Evolutionary conservation across 2,329 filamentous ascomycete genomes (phyloP).

Genomic region (Epichloe aotearoae): DNA sequence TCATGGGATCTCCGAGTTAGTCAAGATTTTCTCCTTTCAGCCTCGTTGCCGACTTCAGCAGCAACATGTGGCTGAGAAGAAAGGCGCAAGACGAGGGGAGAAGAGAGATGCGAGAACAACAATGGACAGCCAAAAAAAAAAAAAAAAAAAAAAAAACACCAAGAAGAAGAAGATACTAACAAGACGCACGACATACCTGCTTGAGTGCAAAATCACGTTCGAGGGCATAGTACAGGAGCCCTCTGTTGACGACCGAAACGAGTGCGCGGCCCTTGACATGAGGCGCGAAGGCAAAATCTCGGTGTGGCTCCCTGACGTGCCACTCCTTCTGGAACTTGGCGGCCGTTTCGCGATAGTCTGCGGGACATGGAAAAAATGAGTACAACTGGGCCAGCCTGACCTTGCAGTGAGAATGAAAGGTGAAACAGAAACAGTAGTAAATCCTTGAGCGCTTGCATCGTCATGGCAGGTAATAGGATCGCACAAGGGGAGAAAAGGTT

Average conservation of each 20-base stretch:
- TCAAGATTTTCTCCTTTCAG: neutral
- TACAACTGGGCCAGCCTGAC: neutral
- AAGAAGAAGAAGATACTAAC: constrained; percentile 7
- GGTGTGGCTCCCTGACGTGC: constrained; percentile 49
- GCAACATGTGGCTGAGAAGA: neutral
- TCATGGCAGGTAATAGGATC: too few relatives aligned
- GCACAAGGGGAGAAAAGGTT: neutral
- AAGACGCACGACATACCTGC: constrained; percentile 26
- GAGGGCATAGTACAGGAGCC: constrained; percentile 45
- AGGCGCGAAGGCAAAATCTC: constrained; percentile 49
- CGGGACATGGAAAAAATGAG: constrained; percentile 3
- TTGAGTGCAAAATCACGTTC: constrained; percentile 40
- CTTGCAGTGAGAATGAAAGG: neutral
- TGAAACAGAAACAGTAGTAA: neutral
- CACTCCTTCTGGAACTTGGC: constrained; percentile 57
- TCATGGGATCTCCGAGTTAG: neutral
- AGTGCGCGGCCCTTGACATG: constrained; percentile 53
- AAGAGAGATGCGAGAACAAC: constrained; percentile 1
- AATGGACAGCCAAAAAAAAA: constrained; percentile 1
- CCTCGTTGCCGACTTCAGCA: neutral
- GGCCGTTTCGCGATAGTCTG: constrained; percentile 56
- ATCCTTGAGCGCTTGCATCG: neutral
- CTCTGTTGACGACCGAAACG: constrained; percentile 49
- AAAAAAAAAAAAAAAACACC: constrained; percentile 7
- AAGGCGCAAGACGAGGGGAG: neutral